Base-by-base conservation (phyloP, 1,284 basidiomycete species). In the Sutorius eximius region DNA sequence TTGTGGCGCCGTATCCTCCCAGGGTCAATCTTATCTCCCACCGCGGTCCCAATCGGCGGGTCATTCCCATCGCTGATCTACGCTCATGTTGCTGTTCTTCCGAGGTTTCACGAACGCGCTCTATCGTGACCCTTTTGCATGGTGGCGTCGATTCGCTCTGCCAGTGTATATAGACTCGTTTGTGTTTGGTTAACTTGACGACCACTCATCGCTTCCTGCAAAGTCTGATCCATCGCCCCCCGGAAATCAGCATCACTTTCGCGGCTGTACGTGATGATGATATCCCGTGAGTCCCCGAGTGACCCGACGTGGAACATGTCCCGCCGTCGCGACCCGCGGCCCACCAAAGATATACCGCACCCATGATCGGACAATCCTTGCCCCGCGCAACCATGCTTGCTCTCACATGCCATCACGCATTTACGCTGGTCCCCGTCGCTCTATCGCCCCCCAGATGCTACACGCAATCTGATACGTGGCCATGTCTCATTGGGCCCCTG, bases 21-120 rank as follows among this genome's bases (percentile, higher is more conserved):
- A 70, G 65, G 70, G 64, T 57, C 63, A 70, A 70, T 70, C 68
- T 67, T 71, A 70, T 71, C 70, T 68, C 59, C 59, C 55, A 56
- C 62, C 53, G 51, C 47, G 37, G 32, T 45, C 41, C 48, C 46
- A 45, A 34, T 49, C 53, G 15, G 34, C 57, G 45, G 45, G n/a
- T 12, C 34, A 27, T 66, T 64, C 55, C 53, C 55, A 61, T 64
- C 51, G 46, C 44, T 49, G 47, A 49, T 49, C 45, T 49, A 22
- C 44, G 18, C 6, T 16, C 45, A n/a, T n/a, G n/a, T n/a, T n/a
- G n/a, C n/a, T n/a, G 6, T 13, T 20, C 44, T 7, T 13, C 45
- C 8, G 9, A 12, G 3, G 12, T 47, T 27, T 45, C 45, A 45
- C 44, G 15, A 13, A 40, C 20, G 9, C 29, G 2, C 16, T n/a